A percentile compares a stretch with the other conserved stretches of the same genome.
phyloP scores from a whole-genome alignment of 208 protist genomes.

The Phytomonas sp. region DNA sequence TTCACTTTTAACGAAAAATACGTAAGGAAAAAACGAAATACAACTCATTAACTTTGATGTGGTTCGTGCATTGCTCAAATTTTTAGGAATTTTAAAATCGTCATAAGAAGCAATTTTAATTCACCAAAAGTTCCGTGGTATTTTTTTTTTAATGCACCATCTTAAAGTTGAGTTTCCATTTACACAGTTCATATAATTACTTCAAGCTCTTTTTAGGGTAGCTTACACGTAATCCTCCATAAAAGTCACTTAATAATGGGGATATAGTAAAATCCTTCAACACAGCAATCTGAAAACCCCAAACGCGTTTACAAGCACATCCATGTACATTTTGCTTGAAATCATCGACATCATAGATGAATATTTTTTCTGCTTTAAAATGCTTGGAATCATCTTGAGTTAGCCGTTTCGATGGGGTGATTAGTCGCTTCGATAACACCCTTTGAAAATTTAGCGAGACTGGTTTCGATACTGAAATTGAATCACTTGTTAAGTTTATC shows the following conservation, averaged over 20 bases:
- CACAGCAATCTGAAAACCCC: neutral
- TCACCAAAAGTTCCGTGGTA: too few species aligned
- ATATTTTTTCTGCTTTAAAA: conserved; percentile 43
- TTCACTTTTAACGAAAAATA: neutral
- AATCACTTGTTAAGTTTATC: conserved; percentile 74
- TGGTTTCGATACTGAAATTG: too few species aligned
- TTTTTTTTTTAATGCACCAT: too few species aligned
- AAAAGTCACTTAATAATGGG: neutral
- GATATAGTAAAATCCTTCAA: neutral
- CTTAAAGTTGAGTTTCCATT: neutral
- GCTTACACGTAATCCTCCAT: neutral
- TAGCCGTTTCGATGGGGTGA: conserved; percentile 14
- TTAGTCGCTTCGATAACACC: conserved; percentile 26
- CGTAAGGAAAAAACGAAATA: neutral
- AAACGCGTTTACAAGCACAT: neutral
- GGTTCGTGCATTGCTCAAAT: neutral
- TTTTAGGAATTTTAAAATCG: neutral
- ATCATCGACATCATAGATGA: conserved; percentile 6
- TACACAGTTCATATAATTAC: neutral
- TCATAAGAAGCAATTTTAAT: too few species aligned
- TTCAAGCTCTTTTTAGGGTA: neutral
- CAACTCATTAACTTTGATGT: neutral
- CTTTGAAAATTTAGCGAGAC: conserved; percentile 33
- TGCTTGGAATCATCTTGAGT: conserved; percentile 39
- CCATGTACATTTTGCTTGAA: neutral